Evolutionary conservation across 192 early-diverging fungal genomes (phyloP).

Genomic region (Entomortierella chlamydospora): DNA sequence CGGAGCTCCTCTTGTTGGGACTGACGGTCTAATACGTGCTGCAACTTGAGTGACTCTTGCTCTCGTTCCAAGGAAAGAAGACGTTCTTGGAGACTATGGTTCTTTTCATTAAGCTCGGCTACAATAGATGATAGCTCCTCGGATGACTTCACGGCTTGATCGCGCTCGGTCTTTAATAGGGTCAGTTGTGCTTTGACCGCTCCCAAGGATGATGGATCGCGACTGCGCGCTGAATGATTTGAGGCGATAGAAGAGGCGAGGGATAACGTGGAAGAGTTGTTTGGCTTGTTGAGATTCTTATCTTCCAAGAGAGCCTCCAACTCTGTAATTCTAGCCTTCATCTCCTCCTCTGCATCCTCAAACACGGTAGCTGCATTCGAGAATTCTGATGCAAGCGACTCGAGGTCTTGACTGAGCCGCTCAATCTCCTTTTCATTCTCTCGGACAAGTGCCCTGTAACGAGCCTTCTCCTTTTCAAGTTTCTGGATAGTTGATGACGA

Average conservation of each 20-base stretch:
- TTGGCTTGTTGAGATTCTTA: slow-evolving; percentile 2
- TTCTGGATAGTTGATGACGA: slow-evolving; percentile 15
- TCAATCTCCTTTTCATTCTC: slow-evolving; percentile 54
- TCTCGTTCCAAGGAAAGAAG: slow-evolving; percentile 34
- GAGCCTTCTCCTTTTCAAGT: slow-evolving; percentile 39
- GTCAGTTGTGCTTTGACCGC: slow-evolving; percentile 13
- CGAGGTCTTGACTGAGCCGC: slow-evolving; percentile 48
- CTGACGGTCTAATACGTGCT: slow-evolving; percentile 38
- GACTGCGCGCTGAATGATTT: slow-evolving; percentile 3
- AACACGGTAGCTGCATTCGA: slow-evolving; percentile 40
- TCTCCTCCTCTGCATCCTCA: slow-evolving; percentile 56
- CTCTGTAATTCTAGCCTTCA: slow-evolving; percentile 48
- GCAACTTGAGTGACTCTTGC: slow-evolving; percentile 40
- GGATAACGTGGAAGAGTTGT: slow-evolving; percentile 22
- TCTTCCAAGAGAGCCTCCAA: slow-evolving; percentile 37
- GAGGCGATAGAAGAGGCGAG: slow-evolving; percentile 34
- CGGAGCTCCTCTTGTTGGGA: slow-evolving; percentile 30
- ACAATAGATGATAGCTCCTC: slow-evolving; percentile 45
- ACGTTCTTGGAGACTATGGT: slow-evolving; percentile 45
- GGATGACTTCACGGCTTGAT: slow-evolving; percentile 38
- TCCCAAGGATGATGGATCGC: slow-evolving; percentile 8
- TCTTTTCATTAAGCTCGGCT: slow-evolving; percentile 49
- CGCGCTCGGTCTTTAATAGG: slow-evolving; percentile 25
- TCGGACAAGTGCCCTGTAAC: slow-evolving; percentile 36
- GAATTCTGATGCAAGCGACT: slow-evolving; percentile 55